A percentile compares a stretch with the other conserved stretches of the same genome.
These are phyloP conservation scores for Penicillium lividum DNA, from an alignment of 495 filamentous ascomycete species.

Conservation along the genomic window DNA sequence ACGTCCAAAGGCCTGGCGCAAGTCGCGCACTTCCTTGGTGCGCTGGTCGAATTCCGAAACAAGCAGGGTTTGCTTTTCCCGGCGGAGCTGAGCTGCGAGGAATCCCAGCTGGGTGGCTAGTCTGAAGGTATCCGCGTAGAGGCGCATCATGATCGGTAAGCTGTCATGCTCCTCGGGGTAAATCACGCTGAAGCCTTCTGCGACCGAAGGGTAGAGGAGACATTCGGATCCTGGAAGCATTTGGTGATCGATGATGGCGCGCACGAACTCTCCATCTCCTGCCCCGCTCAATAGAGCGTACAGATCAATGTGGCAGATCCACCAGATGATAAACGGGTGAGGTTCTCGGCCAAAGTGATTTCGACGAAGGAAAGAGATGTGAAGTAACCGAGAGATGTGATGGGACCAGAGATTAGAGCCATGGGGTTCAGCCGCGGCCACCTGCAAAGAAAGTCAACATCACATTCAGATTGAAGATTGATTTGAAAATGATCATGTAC, in stretches of 20 bases:
- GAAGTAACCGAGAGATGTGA: conserved; percentile 55
- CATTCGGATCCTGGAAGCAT: conserved; percentile 46
- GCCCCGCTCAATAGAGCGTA: conserved; percentile 57
- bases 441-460: conserved; percentile 27
- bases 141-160: conserved; percentile 42
- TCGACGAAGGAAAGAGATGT: conserved; percentile 50
- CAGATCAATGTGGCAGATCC: conserved; percentile 56
- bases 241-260: conserved; percentile 47
- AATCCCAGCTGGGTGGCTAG: conserved; percentile 45
- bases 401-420: conserved; percentile 56
- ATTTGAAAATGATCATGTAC: conserved; percentile 28
- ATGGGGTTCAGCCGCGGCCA: conserved; percentile 48
- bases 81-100: conserved; percentile 40
- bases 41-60: conserved; percentile 20
- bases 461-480: no score
- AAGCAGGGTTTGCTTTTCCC: conserved; percentile 21
- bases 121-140: conserved; percentile 46
- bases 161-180: conserved; percentile 39
- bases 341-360: conserved; percentile 47
- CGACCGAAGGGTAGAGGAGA: conserved; percentile 33
- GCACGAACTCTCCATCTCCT: conserved; percentile 52
- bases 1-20: conserved; percentile 41
- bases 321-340: conserved; percentile 56
- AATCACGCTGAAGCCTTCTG: conserved; percentile 32
- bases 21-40: conserved; percentile 26